phyloP scores from a whole-genome alignment of 2,329 filamentous ascomycete species.

The Thielaviopsis populi region DNA sequence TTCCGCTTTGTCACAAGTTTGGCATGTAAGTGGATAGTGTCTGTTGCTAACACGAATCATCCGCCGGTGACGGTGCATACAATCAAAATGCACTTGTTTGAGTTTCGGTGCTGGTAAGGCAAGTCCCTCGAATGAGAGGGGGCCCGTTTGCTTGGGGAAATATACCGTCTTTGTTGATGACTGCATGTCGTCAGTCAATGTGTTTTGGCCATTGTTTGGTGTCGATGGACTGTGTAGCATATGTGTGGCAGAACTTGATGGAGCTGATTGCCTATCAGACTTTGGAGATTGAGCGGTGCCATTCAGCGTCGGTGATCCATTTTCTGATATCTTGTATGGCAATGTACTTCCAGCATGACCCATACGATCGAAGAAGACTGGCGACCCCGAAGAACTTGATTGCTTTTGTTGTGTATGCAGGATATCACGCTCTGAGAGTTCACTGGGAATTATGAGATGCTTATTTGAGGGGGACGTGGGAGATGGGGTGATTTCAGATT shows the following conservation, averaged over 20 bases:
- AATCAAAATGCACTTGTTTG: conserved; percentile 31
- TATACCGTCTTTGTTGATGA: conserved; percentile 26
- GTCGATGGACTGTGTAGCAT: background rate
- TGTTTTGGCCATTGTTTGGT: background rate
- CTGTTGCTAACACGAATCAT: conserved; percentile 36
- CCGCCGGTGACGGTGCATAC: conserved; percentile 32
- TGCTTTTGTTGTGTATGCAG: conserved; percentile 10
- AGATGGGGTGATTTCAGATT: background rate
- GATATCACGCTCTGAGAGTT: conserved; percentile 23
- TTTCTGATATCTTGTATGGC: background rate
- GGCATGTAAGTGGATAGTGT: conserved; percentile 38
- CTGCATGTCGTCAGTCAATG: background rate
- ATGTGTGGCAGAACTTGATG: background rate
- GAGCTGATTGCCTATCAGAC: background rate
- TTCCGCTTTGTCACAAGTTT: conserved; percentile 28
- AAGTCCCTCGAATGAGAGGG: conserved; percentile 21
- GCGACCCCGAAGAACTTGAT: background rate
- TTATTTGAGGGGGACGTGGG: background rate
- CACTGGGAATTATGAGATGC: conserved; percentile 10
- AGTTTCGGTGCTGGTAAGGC: conserved; percentile 30
- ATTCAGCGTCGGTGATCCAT: background rate
- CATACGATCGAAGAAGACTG: background rate
- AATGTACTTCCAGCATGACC: conserved; percentile 10
- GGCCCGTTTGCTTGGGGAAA: conserved; percentile 23
- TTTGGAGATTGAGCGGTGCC: background rate